These are phyloP conservation scores for Ganoderma lucidum DNA, from an alignment of 1,284 basidiomycete species.

Conservation along the genomic window DNA sequence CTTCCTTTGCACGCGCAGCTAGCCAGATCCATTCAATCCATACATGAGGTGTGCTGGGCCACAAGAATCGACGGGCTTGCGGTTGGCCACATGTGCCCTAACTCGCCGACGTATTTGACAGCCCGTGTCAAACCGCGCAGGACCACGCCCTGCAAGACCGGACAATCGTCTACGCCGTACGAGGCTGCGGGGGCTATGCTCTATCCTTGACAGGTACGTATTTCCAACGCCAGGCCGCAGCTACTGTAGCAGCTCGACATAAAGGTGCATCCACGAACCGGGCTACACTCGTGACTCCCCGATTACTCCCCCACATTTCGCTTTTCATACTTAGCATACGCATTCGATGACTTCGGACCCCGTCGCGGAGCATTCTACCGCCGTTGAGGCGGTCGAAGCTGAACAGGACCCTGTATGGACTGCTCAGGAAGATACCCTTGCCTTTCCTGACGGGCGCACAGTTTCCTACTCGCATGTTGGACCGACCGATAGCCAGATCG, in stretches of 20 bases:
- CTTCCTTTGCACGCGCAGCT: neutral
- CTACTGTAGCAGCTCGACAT: neutral
- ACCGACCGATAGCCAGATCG: conserved; percentile 51
- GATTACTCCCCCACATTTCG: neutral
- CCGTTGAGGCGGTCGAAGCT: neutral
- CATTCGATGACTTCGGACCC: neutral
- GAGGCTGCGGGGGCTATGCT: neutral
- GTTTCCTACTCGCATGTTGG: conserved; percentile 61
- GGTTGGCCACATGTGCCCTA: neutral
- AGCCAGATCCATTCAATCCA: neutral
- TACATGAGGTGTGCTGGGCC: neutral
- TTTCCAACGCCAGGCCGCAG: neutral
- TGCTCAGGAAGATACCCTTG: conserved; percentile 49
- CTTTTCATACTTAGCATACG: neutral
- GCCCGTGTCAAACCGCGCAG: neutral
- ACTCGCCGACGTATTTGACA: neutral
- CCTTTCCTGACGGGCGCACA: conserved; percentile 52
- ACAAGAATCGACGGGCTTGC: neutral
- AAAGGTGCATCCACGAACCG: neutral
- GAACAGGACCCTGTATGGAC: neutral
- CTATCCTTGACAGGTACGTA: neutral
- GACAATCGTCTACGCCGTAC: neutral
- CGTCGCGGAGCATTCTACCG: neutral
- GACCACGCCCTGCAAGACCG: neutral
- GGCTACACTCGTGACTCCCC: neutral